Evolutionary conservation across 495 filamentous ascomycete species (phyloP).

Genomic region (Corynascus novoguineensis): DNA sequence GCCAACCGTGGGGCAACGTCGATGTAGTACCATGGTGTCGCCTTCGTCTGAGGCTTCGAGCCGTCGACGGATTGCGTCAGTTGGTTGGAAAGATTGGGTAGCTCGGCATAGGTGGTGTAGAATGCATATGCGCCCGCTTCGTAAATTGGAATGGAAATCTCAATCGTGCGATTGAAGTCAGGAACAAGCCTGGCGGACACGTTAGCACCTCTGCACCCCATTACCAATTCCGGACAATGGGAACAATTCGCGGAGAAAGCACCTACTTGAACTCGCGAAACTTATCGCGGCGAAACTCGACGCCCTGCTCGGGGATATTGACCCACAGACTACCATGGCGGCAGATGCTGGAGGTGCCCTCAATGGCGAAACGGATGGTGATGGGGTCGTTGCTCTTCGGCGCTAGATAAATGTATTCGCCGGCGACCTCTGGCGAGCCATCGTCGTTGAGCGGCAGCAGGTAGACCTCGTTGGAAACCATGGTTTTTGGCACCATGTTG

Average conservation of each 20-base stretch:
- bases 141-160: conserved; percentile 80
- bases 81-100: conserved; percentile 68
- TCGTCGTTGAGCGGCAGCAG: conserved; percentile 83
- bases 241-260: neutral
- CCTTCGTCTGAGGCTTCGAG: conserved; percentile 45
- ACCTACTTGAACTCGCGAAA: conserved; percentile 84
- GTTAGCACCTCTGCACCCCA: neutral
- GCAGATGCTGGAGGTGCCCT: conserved; percentile 94
- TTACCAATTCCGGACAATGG: neutral
- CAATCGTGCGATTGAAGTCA: conserved; percentile 84
- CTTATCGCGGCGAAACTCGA: conserved; percentile 64
- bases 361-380: conserved; percentile 82
- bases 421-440: conserved; percentile 84
- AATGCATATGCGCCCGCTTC: conserved; percentile 90
- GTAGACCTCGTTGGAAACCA: conserved; percentile 65
- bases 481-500: conserved; percentile 47
- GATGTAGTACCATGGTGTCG: conserved; percentile 77
- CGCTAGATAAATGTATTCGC: conserved; percentile 85
- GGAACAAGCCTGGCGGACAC: conserved; percentile 62
- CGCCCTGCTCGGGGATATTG: conserved; percentile 76
- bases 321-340: conserved; percentile 91
- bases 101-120: conserved; percentile 86
- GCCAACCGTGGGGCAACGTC: conserved; percentile 83
- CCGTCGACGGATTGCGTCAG: conserved; percentile 34
- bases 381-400: conserved; percentile 67